Evolutionary conservation across 2,329 filamentous ascomycete genomes (phyloP), one percentile per base, ranked within the genome.

Genomic region (Plenodomus lindquistii): DNA sequence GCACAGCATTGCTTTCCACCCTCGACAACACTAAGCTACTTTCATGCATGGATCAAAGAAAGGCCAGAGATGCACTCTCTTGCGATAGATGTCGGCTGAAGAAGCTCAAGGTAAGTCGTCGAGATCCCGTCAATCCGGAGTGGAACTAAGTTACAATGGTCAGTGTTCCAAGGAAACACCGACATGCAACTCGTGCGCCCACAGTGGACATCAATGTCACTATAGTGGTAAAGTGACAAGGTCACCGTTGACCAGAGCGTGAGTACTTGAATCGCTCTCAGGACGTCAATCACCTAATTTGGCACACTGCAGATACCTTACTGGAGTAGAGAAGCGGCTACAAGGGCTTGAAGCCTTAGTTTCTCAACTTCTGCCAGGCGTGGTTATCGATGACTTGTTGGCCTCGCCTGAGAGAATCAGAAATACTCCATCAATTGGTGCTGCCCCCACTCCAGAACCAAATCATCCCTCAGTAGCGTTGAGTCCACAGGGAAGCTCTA

Each of bases 81-180:
- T 64, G 61, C 52, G 59, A 62, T 42, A 54, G 61, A 22, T 64
- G 61, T 40, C 57, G 61, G 38, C 48, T 59, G 42, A 64, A 64
- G 34, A 64, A 64, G 39, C 36, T 64, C 29, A 64, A 58, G 46
- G 57, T 55, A 31, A 31, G 27, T 31, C 11, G 27, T 31, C 3
- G 46, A 38, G 21, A n/a, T n/a, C 19, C 9, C 7, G 3, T 17
- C 13, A 8, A 27, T 31, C 19, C 20, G 22, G 6, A 31, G 6
- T 31, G 27, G 27, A 31, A 15, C 27, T 31, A 31, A 31, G 27
- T 5, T 20, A 19, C 20, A 17, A 13, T 4, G 37, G 10, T n/a
- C 19, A 64, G 53, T 64, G 61, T n/a, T 64, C 61, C 19, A 64
- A 64, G 38, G 57, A 64, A 24, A 48, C 52, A 34, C 61, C 61